Conservation (phyloP, 176 grass and related monocot species). For the Carex parvula region DNA sequence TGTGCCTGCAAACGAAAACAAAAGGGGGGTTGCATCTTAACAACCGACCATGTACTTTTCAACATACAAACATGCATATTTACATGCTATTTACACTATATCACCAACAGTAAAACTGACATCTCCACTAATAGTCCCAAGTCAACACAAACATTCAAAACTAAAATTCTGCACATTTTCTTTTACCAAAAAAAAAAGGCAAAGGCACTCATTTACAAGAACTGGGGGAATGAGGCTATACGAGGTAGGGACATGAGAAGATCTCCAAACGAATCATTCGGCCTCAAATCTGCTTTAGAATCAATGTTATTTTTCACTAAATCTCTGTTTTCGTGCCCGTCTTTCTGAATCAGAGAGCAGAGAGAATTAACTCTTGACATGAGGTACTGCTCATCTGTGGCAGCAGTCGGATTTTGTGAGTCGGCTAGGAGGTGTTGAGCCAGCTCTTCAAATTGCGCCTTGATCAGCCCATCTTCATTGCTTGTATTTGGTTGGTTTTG, state of each 20-base stretch:
- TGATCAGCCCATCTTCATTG: constrained; percentile 14
- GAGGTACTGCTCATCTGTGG: constrained; percentile 55
- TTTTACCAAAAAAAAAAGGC: background rate
- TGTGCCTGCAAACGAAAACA: background rate
- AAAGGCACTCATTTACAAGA: constrained; percentile 40
- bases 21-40: background rate
- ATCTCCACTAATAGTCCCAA: background rate
- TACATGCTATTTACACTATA: constrained; percentile 6
- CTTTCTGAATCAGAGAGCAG: constrained; percentile 61
- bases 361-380: constrained; percentile 85
- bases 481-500: constrained; percentile 24
- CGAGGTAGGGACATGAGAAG: constrained; percentile 50
- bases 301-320: background rate
- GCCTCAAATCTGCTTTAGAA: constrained; percentile 20
- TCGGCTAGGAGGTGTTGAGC: constrained; percentile 49
- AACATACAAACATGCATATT: background rate
- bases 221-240: constrained; percentile 59
- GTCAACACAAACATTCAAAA: background rate
- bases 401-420: constrained; percentile 30
- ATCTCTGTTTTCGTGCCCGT: background rate
- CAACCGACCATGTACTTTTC: background rate
- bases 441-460: constrained; percentile 51
- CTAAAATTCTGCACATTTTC: constrained; percentile 3
- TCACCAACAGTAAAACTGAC: background rate
- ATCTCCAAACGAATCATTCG: constrained; percentile 52